A percentile compares a stretch with the other conserved stretches of the same genome.
Evolutionary conservation across 768 basidiomycete species (phyloP).

Genomic region (Pholiota molesta): DNA sequence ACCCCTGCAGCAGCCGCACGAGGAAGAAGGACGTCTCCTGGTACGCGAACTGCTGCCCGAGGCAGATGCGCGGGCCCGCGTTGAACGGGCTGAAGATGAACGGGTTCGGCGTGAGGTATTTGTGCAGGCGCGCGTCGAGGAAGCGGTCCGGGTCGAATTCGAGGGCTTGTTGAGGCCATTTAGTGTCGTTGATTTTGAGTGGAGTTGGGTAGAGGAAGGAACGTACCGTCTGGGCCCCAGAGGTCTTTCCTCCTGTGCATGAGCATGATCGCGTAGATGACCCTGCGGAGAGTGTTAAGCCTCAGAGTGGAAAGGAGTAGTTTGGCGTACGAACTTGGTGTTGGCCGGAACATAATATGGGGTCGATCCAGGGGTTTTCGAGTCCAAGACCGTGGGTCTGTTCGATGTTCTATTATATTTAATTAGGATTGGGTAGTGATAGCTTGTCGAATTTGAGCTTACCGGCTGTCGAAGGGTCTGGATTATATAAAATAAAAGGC

Average conservation of each 20-base stretch:
- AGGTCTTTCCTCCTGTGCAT: conserved; percentile 67
- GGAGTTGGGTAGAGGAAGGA: too few relatives aligned
- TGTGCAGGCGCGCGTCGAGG: conserved; percentile 60
- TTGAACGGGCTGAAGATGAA: conserved; percentile 76
- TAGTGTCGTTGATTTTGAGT: too few relatives aligned
- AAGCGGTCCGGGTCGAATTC: conserved; percentile 56
- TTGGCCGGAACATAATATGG: conserved; percentile 28
- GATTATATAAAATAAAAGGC: background rate
- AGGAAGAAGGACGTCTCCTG: conserved; percentile 59
- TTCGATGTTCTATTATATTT: conserved; percentile 11
- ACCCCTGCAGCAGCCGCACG: conserved; percentile 51
- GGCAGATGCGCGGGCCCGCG: conserved; percentile 67
- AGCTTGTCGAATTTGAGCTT: background rate
- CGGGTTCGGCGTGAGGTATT: conserved; percentile 60
- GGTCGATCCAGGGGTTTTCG: conserved; percentile 21
- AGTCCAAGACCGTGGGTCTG: conserved; percentile 20
- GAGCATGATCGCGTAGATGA: conserved; percentile 47
- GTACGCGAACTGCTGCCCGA: conserved; percentile 54
- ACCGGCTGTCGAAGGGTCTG: conserved; percentile 19
- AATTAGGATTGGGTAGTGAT: background rate
- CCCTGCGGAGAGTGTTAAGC: background rate
- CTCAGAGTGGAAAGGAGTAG: background rate
- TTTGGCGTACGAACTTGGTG: conserved; percentile 15
- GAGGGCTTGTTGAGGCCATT: too few relatives aligned
- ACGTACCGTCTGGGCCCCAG: conserved; percentile 69